phyloP scores from a whole-genome alignment of 2,329 filamentous ascomycete genomes.

The Scorias spongiosa region DNA sequence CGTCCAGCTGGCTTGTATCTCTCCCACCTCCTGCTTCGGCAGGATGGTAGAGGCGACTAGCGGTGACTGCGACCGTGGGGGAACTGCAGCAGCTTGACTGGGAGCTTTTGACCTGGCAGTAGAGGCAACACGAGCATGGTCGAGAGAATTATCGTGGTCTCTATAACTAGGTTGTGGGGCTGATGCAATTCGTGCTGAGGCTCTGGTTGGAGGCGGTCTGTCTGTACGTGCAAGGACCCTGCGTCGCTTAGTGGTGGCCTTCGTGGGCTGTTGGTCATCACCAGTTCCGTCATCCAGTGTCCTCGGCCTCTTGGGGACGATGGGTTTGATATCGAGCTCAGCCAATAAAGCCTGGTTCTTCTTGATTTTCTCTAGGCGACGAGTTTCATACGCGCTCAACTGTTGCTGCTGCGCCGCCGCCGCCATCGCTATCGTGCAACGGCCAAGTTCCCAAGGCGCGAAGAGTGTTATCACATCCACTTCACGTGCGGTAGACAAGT shows the following conservation, averaged over 20 bases:
- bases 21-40: conserved; percentile 17
- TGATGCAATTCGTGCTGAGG: conserved; percentile 34
- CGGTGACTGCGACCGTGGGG: not conserved
- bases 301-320: conserved; percentile 6
- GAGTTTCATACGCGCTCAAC: conserved; percentile 32
- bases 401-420: not conserved
- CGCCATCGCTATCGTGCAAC: too few species aligned
- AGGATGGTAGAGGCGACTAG: conserved; percentile 2
- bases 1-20: conserved; percentile 26
- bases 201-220: conserved; percentile 22
- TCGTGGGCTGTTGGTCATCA: conserved; percentile 7
- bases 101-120: too few species aligned
- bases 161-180: conserved; percentile 22
- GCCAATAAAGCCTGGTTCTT: conserved; percentile 34
- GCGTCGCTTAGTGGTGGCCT: conserved; percentile 23
- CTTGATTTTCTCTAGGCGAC: conserved; percentile 33
- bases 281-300: conserved; percentile 5
- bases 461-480: too few species aligned
- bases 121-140: too few species aligned
- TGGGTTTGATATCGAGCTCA: conserved; percentile 29
- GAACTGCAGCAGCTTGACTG: too few species aligned
- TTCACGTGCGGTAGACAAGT: too few species aligned
- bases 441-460: too few species aligned
- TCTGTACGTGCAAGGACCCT: conserved; percentile 17
- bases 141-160: conserved; percentile 15